A percentile compares a stretch with the other conserved stretches of the same genome.
phyloP scores from a whole-genome alignment of 75 land plant genomes.

The Cryptomeria japonica region DNA sequence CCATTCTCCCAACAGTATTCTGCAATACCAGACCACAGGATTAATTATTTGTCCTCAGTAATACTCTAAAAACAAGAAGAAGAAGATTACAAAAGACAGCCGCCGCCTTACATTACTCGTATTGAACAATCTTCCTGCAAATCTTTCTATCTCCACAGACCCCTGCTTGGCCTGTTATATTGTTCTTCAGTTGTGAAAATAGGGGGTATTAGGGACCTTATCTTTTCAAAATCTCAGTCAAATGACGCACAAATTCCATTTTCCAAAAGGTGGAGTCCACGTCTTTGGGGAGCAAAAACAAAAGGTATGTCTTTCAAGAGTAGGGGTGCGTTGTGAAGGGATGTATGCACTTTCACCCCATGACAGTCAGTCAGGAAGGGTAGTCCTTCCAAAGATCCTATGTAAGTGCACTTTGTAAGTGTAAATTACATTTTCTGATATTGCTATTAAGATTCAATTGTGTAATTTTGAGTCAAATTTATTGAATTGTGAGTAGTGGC shows the following conservation, averaged over 20 bases:
- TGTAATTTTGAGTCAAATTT: too few species aligned
- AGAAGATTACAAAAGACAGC: background rate
- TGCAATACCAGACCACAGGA: background rate
- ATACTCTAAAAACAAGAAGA: background rate
- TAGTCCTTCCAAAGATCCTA: too few species aligned
- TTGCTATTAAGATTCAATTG: too few species aligned
- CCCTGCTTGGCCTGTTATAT: background rate
- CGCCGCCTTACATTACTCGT: background rate
- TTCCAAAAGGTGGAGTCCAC: background rate
- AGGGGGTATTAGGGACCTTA: background rate
- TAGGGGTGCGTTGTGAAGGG: too few species aligned
- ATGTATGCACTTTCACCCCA: too few species aligned
- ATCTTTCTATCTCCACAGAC: background rate
- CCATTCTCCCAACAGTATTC: background rate
- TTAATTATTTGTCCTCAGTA: background rate
- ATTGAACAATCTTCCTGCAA: background rate
- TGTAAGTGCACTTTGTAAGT: too few species aligned
- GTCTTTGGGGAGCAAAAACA: background rate
- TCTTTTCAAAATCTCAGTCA: background rate
- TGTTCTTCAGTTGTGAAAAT: background rate
- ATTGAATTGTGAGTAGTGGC: too few species aligned
- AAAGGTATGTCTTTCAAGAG: background rate
- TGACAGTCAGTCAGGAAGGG: too few species aligned
- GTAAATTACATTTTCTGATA: too few species aligned
- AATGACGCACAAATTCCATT: background rate